Evolutionary conservation across 768 basidiomycete species (phyloP).

Genomic region (Mycena vulgaris): DNA sequence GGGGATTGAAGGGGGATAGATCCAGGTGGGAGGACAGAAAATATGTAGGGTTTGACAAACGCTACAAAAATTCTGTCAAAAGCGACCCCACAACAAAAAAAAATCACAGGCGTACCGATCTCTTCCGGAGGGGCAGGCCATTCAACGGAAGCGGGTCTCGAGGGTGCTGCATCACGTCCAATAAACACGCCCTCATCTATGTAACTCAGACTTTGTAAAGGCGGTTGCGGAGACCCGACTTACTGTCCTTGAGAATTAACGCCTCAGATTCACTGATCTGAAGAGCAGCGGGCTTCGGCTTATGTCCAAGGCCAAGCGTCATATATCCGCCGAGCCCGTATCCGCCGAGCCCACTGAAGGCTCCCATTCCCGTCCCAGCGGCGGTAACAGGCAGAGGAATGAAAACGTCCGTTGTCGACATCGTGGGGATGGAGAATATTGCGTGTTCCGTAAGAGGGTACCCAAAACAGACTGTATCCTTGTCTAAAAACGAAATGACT

Average conservation of each 20-base stretch:
- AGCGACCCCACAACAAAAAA: too few species aligned
- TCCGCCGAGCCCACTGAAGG: conserved; percentile 74
- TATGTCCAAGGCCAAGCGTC: conserved; percentile 84
- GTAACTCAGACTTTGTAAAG: not conserved
- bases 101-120: conserved; percentile 61
- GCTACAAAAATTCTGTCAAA: conserved; percentile 65
- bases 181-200: conserved; percentile 81
- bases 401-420: conserved; percentile 69
- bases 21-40: conserved; percentile 81
- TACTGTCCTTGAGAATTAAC: conserved; percentile 86
- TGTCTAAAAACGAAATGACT: conserved; percentile 79
- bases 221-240: conserved; percentile 44
- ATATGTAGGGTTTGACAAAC: conserved; percentile 83
- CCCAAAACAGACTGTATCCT: conserved; percentile 77
- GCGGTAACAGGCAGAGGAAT: conserved; percentile 63
- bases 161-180: conserved; percentile 69
- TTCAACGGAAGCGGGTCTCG: conserved; percentile 66
- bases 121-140: conserved; percentile 92
- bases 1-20: conserved; percentile 58
- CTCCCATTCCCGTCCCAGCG: conserved; percentile 73
- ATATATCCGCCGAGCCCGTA: conserved; percentile 83
- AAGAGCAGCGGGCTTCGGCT: conserved; percentile 75
- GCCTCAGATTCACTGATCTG: conserved; percentile 73
- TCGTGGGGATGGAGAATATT: conserved; percentile 75
- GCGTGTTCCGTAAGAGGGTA: conserved; percentile 87